These are phyloP conservation scores for Trichoderma asperellum DNA, from an alignment of 2,329 filamentous ascomycete genomes.

Conservation along the genomic window DNA sequence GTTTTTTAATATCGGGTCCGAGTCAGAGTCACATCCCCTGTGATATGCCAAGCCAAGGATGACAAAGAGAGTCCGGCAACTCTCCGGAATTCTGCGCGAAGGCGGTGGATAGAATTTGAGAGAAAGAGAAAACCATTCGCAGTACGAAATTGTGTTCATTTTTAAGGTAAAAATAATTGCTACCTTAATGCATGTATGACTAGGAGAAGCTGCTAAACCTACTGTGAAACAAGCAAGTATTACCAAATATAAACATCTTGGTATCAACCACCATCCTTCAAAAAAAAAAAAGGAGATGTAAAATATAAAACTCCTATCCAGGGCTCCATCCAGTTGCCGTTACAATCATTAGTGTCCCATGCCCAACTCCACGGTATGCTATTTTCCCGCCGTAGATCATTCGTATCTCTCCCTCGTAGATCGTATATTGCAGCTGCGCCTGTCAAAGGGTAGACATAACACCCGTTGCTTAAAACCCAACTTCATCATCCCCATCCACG, in stretches of 20 bases:
- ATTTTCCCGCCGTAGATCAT: background rate
- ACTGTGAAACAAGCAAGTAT: background rate
- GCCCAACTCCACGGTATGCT: slow-evolving; percentile 18
- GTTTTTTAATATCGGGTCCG: background rate
- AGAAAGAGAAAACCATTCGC: background rate
- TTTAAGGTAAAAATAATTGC: background rate
- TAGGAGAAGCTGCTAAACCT: background rate
- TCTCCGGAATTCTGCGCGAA: background rate
- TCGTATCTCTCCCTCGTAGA: background rate
- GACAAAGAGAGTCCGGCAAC: background rate
- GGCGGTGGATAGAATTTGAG: background rate
- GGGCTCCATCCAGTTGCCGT: slow-evolving; percentile 12
- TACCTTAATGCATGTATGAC: background rate
- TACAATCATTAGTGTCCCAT: slow-evolving; percentile 10
- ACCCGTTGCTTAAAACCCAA: background rate
- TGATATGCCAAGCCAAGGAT: background rate
- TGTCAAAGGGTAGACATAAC: background rate
- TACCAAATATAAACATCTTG: background rate
- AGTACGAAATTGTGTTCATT: too few species aligned
- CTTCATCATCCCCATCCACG: background rate
- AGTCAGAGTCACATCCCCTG: background rate
- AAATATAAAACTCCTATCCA: background rate
- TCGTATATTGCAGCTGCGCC: background rate
- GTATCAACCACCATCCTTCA: slow-evolving; percentile 1
- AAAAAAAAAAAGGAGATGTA: background rate